Conservation (phyloP, 345 rosid species). For the Garcia nutans region DNA sequence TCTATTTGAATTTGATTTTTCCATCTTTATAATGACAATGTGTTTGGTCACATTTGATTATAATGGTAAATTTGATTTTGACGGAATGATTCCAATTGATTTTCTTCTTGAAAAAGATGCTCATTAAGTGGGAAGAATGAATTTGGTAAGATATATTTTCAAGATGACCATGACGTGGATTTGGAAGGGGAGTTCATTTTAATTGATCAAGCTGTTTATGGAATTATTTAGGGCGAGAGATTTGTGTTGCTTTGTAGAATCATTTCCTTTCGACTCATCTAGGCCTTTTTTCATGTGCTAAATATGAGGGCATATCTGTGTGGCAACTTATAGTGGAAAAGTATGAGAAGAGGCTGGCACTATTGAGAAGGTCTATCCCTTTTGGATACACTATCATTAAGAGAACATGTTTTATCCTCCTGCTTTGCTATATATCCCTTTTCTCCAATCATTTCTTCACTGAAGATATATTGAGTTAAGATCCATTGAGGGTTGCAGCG, state of each 20-base stretch:
- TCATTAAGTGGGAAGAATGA: neutral
- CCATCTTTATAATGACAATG: neutral
- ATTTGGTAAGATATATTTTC: neutral
- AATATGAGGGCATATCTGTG: neutral
- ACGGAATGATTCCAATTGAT: neutral
- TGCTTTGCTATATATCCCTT: neutral
- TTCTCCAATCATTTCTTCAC: neutral
- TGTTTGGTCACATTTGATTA: neutral
- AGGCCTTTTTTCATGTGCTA: neutral
- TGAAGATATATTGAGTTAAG: neutral
- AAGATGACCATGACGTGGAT: neutral
- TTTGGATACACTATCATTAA: neutral
- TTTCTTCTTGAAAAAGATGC: neutral
- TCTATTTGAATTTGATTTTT: neutral
- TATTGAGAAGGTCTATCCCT: neutral
- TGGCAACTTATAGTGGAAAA: neutral
- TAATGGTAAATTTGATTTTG: no score
- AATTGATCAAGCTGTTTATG: neutral
- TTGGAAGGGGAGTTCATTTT: neutral
- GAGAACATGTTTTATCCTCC: neutral
- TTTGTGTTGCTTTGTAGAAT: neutral
- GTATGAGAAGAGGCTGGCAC: neutral
- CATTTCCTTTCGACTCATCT: neutral
- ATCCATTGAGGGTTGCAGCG: no score
- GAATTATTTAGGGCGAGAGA: neutral